Base-by-base conservation (phyloP, 345 rosid species). In the Citrus trifoliata region DNA sequence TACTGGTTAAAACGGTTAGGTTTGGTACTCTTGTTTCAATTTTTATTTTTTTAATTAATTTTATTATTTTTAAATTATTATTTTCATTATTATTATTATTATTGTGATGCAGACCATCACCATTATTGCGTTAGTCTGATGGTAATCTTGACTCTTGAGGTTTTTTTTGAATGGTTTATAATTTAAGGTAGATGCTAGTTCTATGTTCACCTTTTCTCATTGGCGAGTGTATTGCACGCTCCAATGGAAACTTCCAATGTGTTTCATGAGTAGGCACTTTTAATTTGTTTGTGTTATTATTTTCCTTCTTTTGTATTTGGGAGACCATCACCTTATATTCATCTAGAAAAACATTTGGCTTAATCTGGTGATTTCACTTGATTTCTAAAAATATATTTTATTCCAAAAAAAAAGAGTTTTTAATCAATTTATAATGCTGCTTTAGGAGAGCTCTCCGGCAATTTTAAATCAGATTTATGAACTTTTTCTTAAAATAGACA, bases 1-100 rank as follows among this genome's bases (percentile, higher is more conserved):
- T 80, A 16, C 66, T 10, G 65, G 35, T 83, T 81, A 62, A 35
- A 83, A 83, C 80, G 48, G 81, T 83, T 74, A 68, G 77, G 86
- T 85, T 83, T 67, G 83, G 81, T 82, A 35, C 70, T 37, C 42
- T 71, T n/a, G 35, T 21, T 51, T 12, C 6, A 22, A 1, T 28
- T 40, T 24, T 24, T 30, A 2, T 38, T 48, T 63, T 40, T 58
- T 16, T 59, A 42, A 40, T 61, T 55, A 9, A 19, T 38, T 6
- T 65, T 21, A 32, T 67, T 53, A 14, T 18, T 35, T 4, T 30
- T 46, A 6, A 51, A 27, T 6, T 48, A n/a, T 46, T 46, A 3
- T 46, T 12, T 46, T 40, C 5, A 67, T 7, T 65, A 3, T 53
- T 32, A 46, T 12, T 68, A 64, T 32, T 16, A 65, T 24, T 40